Evolutionary conservation across 2,329 filamentous ascomycete genomes (phyloP).

Genomic region (Alternaria rosae): DNA sequence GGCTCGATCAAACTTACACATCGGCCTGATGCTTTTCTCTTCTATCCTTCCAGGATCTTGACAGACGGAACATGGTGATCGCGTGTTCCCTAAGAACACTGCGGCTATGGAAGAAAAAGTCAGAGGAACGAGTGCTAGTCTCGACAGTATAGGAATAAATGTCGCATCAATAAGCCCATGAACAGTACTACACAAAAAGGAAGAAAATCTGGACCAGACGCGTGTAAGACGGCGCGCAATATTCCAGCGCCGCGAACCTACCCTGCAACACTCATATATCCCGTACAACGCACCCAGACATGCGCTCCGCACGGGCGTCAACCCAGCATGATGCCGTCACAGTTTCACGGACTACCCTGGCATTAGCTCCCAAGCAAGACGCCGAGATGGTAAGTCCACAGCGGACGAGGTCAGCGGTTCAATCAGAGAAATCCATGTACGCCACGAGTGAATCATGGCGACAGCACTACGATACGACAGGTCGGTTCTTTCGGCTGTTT

Average conservation of each 20-base stretch:
- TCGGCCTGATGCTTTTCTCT: not conserved
- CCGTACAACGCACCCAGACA: conserved; percentile 4
- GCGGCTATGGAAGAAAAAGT: not conserved
- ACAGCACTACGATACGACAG: conserved; percentile 11
- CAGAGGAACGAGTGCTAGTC: not conserved
- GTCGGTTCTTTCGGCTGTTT: conserved; percentile 5
- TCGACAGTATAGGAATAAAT: not conserved
- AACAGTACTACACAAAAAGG: not conserved
- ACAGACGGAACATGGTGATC: conserved; percentile 11
- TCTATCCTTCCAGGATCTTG: conserved; percentile 9
- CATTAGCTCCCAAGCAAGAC: not conserved
- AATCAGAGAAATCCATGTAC: conserved; percentile 6
- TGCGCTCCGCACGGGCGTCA: conserved; percentile 7
- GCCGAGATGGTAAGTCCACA: not conserved
- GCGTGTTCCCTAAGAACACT: not conserved
- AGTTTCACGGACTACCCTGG: conserved; percentile 1
- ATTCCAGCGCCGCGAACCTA: conserved; percentile 9
- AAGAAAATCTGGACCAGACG: not conserved
- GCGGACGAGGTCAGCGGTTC: conserved; percentile 8
- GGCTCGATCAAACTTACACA: conserved; percentile 10
- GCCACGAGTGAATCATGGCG: conserved; percentile 6
- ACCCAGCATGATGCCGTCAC: conserved; percentile 9
- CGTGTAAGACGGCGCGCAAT: conserved; percentile 2
- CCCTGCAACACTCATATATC: conserved; percentile 16
- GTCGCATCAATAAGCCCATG: not conserved